Conservation (phyloP, 305 asterid genomes). For the Striga hermonthica region DNA sequence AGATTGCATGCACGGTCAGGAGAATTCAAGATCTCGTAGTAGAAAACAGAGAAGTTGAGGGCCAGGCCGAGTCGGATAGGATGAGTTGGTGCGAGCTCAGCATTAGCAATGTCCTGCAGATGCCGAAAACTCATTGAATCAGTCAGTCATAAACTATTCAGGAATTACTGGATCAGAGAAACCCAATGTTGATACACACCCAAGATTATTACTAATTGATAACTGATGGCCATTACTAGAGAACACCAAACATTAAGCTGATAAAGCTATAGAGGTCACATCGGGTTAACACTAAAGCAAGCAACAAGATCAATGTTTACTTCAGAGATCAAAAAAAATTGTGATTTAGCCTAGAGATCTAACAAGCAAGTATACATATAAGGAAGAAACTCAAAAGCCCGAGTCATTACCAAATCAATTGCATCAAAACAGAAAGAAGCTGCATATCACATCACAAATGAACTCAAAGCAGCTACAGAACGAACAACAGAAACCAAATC, state of each 20-base stretch:
- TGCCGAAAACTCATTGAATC: neutral
- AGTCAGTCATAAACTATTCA: neutral
- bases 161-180: neutral
- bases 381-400: no score
- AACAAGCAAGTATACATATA: no score
- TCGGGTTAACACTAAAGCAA: constrained; percentile 11
- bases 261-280: neutral
- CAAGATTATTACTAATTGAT: constrained; percentile 10
- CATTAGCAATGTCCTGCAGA: constrained; percentile 66
- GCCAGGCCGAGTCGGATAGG: constrained; percentile 87
- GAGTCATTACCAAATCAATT: neutral
- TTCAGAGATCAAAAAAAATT: neutral
- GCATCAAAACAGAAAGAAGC: constrained; percentile 11
- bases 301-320: neutral
- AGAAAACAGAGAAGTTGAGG: constrained; percentile 85
- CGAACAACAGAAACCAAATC: neutral
- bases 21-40: constrained; percentile 79
- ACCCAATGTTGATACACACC: neutral
- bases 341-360: neutral
- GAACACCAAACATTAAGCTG: neutral
- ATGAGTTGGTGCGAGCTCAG: constrained; percentile 82
- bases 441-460: neutral
- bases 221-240: neutral
- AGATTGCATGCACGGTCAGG: constrained; percentile 86
- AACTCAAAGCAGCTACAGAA: neutral